Base-by-base conservation (phyloP, 495 filamentous ascomycete genomes). In the Aspergillus egyptiacus region DNA sequence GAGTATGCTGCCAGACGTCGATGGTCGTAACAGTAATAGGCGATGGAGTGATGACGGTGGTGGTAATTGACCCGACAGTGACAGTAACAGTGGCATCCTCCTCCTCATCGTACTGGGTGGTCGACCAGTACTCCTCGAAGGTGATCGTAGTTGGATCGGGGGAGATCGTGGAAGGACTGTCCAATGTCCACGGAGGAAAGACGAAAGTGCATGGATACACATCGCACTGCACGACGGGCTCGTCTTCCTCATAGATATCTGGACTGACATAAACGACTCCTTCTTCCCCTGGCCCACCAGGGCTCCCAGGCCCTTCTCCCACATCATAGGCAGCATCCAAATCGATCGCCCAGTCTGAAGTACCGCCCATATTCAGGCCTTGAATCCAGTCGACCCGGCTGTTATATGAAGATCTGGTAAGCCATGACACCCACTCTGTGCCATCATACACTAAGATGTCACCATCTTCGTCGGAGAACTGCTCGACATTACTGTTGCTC, bases 401-500 rank as follows among this genome's bases (percentile, higher is more conserved):
- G 1, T 13, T 13, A 51, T 65, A 67, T 37, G 33, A 64, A 4
- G 68, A 73, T 74, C 37, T 63, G 73, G 5, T 59, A 52, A 5
- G 15, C 35, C 35, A 37, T 22, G 35, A 37, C 1, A 73, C 68
- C 67, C 67, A 74, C 5, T 72, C 49, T 5, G 57, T 67, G 10
- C 56, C 38, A 40, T 70, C 53, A 42, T 70, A 76, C 2, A 73
- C 60, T 1, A 75, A 5, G 10, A 75, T 67, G 46, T 73, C 51
- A 6, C 61, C 65, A 36, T 61, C 49, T 3, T 31, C 18, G 33
- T 59, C 50, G 17, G 46, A 17, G 23, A n/a, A 47, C 1, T 13
- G 24, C 19, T 41, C 13, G 5, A 18, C 36, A 6, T 9, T 33
- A 0, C 15, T 17, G 9, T 30, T 32, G 7, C n/a, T 35, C 3